These are phyloP conservation scores for Pseudopithomyces maydicus DNA, from an alignment of 2,329 filamentous ascomycete species.

Conservation along the genomic window DNA sequence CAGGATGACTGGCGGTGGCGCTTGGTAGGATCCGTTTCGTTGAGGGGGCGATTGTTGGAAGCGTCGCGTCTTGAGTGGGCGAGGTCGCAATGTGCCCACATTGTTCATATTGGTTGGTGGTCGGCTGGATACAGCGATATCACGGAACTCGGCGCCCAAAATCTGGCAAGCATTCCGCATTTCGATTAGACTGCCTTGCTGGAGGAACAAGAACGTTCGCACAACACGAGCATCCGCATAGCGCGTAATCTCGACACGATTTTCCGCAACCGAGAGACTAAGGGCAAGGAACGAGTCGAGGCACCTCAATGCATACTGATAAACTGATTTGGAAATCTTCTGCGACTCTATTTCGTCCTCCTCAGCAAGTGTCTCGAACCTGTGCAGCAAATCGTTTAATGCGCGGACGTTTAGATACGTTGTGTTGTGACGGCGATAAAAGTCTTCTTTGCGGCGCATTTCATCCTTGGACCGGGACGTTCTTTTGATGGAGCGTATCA, in stretches of 20 bases:
- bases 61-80: slow-evolving; percentile 35
- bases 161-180: slow-evolving; percentile 63
- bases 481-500: slow-evolving; percentile 42
- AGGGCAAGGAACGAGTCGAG: slow-evolving; percentile 44
- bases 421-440: slow-evolving; percentile 62
- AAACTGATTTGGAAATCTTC: slow-evolving; percentile 40
- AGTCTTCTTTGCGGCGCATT: slow-evolving; percentile 42
- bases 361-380: slow-evolving; percentile 54
- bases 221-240: slow-evolving; percentile 62
- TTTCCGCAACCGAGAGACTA: slow-evolving; percentile 43
- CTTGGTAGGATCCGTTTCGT: slow-evolving; percentile 37
- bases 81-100: slow-evolving; percentile 33
- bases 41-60: slow-evolving; percentile 41
- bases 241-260: slow-evolving; percentile 55
- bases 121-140: slow-evolving; percentile 24
- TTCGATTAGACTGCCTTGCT: slow-evolving; percentile 64
- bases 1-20: slow-evolving; percentile 48
- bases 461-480: slow-evolving; percentile 52
- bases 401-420: slow-evolving; percentile 62
- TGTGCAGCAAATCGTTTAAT: slow-evolving; percentile 59
- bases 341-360: slow-evolving; percentile 57
- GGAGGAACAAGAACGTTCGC: slow-evolving; percentile 62
- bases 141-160: slow-evolving; percentile 50
- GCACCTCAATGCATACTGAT: slow-evolving; percentile 40
- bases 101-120: slow-evolving; percentile 28